Base-by-base conservation (phyloP, 768 basidiomycete species). In the Leccinum longicurvipes region DNA sequence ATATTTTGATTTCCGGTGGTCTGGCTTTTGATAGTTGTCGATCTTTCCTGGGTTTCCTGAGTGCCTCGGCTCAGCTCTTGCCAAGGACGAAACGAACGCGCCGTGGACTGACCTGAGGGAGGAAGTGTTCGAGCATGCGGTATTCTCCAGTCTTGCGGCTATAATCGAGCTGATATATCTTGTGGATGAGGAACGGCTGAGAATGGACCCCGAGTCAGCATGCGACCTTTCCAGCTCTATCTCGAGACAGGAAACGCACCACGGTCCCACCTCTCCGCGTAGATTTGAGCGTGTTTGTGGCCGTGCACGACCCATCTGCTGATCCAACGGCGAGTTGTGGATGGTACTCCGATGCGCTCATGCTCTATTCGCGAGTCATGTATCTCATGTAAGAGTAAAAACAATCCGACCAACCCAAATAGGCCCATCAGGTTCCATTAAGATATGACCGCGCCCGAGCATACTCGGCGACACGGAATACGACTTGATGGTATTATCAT, bases 81-180 rank as follows among this genome's bases (percentile, higher is more conserved):
- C 34, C n/a, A 27, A 19, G 39, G 1, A 2, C 21, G 19, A 61
- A 9, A 32, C 1, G 1, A 4, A 9, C 1, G 19, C 2, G 39
- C 5, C 5, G 39, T 17, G 25, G 39, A 59, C 59, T 36, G 49
- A 85, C 93, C 72, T 85, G 82, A 2, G 94, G 91, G 7, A 88
- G 69, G 62, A 96, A 85, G 23, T 83, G 81, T 55, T 98, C 96
- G n/a, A 94, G 72, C 86, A 98, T 92, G 23, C 95, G 79, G 67
- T 82, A 93, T 56, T 91, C 83, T 21, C 83, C 82, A 0, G 82
- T 82, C 7, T 78, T 82, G 39, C 87, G 84, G 62, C 84, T 93
- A 63, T 91, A 93, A 71, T 98, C 96, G 51, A 98, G 78, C 65
- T 91, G 89, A 63, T 84, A 97, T 17, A 96, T 78, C 69, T 83